These are phyloP conservation scores for Pseudogymnoascus sp. DNA, from an alignment of 2,329 filamentous ascomycete genomes.

Conservation along the genomic window DNA sequence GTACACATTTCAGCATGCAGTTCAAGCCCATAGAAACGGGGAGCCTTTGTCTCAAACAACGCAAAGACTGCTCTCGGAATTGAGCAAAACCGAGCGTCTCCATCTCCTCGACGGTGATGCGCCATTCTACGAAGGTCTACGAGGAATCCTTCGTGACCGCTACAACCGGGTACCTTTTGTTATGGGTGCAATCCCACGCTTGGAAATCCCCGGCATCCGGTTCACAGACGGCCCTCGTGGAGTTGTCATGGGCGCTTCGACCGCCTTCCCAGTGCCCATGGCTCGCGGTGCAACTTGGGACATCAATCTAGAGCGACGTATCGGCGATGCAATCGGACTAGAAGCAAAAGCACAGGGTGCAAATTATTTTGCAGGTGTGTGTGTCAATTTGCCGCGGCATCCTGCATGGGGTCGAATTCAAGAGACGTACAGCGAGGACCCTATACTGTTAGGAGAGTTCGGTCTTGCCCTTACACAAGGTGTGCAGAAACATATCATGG, in stretches of 20 bases:
- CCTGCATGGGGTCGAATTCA: constrained; percentile 27
- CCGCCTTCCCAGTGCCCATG: constrained; percentile 15
- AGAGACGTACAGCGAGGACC: constrained; percentile 28
- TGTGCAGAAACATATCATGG: constrained; percentile 25
- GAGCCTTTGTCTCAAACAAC: constrained; percentile 4
- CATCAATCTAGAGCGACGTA: constrained; percentile 20
- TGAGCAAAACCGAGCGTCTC: constrained; percentile 12
- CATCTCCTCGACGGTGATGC: constrained; percentile 13
- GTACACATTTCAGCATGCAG: constrained; percentile 11
- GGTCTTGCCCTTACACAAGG: constrained; percentile 22
- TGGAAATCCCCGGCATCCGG: constrained; percentile 14
- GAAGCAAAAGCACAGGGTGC: constrained; percentile 26
- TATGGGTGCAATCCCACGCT: constrained; percentile 11
- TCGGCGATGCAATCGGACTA: constrained; percentile 24
- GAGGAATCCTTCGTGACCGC: constrained; percentile 11
- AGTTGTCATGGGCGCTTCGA: constrained; percentile 16
- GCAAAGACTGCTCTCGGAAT: constrained; percentile 10
- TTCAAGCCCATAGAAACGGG: constrained; percentile 11
- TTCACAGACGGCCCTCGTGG: constrained; percentile 27
- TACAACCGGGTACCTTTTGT: constrained; percentile 13
- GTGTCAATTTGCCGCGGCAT: constrained; percentile 25
- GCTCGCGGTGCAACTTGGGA: constrained; percentile 27
- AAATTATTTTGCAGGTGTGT: constrained; percentile 24
- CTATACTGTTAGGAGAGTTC: constrained; percentile 27
- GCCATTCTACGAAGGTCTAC: constrained; percentile 13